Evolutionary conservation across 2,329 filamentous ascomycete genomes (phyloP).

Genomic region (Phialophora chinensis): DNA sequence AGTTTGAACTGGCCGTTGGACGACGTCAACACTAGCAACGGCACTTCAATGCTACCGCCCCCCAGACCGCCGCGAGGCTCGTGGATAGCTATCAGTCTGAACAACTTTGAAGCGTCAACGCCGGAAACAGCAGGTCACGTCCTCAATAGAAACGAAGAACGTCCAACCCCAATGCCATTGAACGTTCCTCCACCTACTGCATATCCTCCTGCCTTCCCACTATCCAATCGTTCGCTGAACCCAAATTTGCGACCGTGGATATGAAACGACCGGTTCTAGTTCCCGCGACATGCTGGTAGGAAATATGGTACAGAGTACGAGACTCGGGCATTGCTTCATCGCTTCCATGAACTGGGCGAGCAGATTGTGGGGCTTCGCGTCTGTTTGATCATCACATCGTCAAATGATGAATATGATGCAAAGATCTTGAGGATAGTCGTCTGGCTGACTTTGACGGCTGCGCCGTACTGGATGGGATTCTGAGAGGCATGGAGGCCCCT

Average conservation of each 20-base stretch:
- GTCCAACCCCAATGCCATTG: neutral
- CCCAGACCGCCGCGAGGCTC: neutral
- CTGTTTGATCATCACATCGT: too few relatives aligned
- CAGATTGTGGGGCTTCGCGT: too few relatives aligned
- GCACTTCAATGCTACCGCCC: neutral
- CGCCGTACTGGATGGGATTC: too few relatives aligned
- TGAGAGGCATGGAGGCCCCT: too few relatives aligned
- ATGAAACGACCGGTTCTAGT: conserved; percentile 1
- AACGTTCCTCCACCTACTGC: neutral
- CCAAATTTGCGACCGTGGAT: neutral
- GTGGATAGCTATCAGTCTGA: conserved; percentile 11
- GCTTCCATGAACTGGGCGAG: too few relatives aligned
- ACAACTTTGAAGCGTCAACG: neutral
- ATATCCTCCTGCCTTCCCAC: neutral
- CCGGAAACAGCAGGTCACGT: neutral
- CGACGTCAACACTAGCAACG: neutral
- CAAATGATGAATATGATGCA: too few relatives aligned
- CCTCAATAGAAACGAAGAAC: neutral
- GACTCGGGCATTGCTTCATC: too few relatives aligned
- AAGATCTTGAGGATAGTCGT: too few relatives aligned
- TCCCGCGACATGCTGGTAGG: neutral
- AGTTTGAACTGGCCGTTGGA: neutral
- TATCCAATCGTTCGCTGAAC: neutral
- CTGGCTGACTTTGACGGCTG: too few relatives aligned
- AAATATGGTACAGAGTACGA: neutral